Evolutionary conservation across 305 asterid genomes (phyloP), one percentile per base, ranked within the genome.

Genomic region (Plantago lanceolata): DNA sequence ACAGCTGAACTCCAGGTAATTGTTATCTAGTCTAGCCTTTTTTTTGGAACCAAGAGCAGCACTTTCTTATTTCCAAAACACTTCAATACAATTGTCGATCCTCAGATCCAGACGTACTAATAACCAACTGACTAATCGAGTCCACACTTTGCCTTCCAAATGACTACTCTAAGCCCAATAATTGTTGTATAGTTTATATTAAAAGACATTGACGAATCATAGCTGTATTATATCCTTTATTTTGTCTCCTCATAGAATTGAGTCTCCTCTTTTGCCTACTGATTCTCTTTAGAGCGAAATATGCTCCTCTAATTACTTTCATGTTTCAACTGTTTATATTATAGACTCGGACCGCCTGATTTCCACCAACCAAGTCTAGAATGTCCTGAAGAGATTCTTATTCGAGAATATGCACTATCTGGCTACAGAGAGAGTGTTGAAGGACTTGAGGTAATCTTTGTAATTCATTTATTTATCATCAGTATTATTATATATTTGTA

Each of bases 281-380:
- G 54, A 70, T 67, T 57, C 56, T 31, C 28, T 57, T 20, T 26
- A 4, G 48, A 40, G 8, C 24, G 21, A 37, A 17, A 33, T 68
- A 44, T 44, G 17, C 28, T 45, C 9, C 29, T 59, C 12, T 55
- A 24, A n/a, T 55, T 55, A 37, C 21, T 55, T 54, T 55, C 60
- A 5, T 28, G 68, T 50, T 45, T 28, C 58, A 59, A 48, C 43
- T 35, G 26, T 33, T 71, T 55, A 37, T 63, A 24, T 73, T 57
- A 31, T 82, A 94, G 99, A 70, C 94, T 94, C 67, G 96, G 95
- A 68, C 95, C 94, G 40, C 99, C 99, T 68, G 99, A 94, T 72
- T 86, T 81, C 76, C 89, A 83, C 75, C 91, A 95, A 1, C 99
- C 75, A 73, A 81, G 95, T 73, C 81, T 94, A 67, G 81, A 68